These are phyloP conservation scores for Trametes polyzona DNA, from an alignment of 1,284 basidiomycete species.

Conservation along the genomic window DNA sequence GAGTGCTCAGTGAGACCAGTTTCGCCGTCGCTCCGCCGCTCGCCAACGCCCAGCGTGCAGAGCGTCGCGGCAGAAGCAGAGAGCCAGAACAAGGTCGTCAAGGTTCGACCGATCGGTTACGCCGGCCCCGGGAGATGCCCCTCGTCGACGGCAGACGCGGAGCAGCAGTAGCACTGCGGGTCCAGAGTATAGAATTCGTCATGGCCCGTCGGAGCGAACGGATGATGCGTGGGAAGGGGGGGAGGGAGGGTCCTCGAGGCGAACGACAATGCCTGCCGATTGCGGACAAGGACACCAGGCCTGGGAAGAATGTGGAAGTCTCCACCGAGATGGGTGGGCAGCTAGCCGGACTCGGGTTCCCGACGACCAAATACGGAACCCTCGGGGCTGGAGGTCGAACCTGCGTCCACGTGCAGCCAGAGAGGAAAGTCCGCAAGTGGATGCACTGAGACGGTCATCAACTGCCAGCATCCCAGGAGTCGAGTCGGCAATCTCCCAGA, in stretches of 20 bases:
- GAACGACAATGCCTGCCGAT: constrained; percentile 12
- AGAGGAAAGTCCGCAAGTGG: background rate
- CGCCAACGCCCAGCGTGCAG: background rate
- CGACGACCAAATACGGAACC: background rate
- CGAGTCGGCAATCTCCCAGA: background rate
- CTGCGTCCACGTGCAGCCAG: background rate
- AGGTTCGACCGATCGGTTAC: background rate
- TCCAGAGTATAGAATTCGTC: too few relatives aligned
- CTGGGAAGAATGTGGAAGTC: background rate
- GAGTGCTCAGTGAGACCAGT: background rate
- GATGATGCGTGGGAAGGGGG: background rate
- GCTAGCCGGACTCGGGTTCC: too few relatives aligned
- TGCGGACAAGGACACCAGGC: background rate
- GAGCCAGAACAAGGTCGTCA: background rate
- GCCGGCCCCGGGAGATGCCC: background rate
- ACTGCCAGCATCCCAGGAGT: background rate
- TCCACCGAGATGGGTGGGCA: background rate
- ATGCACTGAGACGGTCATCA: background rate
- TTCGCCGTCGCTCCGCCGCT: background rate
- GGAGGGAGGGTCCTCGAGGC: background rate
- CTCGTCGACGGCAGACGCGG: background rate
- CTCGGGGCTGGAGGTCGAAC: too few relatives aligned
- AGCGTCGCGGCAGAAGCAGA: background rate
- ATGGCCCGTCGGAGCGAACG: background rate
- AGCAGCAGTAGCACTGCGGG: background rate